phyloP scores from a whole-genome alignment of 1,284 basidiomycete species.

The Athelia psychrophila region DNA sequence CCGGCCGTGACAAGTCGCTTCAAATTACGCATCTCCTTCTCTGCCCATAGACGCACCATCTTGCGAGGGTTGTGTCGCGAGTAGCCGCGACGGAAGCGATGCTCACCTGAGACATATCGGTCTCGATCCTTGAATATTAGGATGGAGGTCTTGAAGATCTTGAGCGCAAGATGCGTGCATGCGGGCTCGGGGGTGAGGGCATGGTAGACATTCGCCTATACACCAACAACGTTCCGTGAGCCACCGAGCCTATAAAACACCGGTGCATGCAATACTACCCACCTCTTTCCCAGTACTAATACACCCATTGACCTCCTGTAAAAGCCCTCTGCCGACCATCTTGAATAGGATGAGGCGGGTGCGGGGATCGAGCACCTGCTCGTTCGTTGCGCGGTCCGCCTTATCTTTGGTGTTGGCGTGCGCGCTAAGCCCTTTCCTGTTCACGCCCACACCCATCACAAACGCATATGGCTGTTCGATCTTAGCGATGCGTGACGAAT shows the following conservation, averaged over 20 bases:
- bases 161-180: conserved; percentile 73
- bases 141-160: conserved; percentile 99
- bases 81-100: conserved; percentile 92
- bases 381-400: conserved; percentile 89
- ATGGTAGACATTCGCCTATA: conserved; percentile 91
- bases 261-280: conserved; percentile 14
- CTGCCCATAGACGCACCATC: conserved; percentile 99
- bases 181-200: conserved; percentile 62
- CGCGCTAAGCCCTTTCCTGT: conserved; percentile 86
- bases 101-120: conserved; percentile 90
- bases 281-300: conserved; percentile 96
- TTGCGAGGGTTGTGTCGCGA: conserved; percentile 93
- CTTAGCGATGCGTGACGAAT: conserved; percentile 63
- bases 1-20: conserved; percentile 82
- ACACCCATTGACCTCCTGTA: conserved; percentile 90
- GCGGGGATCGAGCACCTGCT: conserved; percentile 91
- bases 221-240: neutral
- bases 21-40: conserved; percentile 98
- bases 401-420: conserved; percentile 90
- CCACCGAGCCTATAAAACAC: conserved; percentile 1
- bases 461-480: conserved; percentile 77
- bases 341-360: conserved; percentile 91
- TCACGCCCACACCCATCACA: conserved; percentile 76
- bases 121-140: conserved; percentile 97
- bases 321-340: conserved; percentile 85